These are phyloP conservation scores for Astrothelium macrocarpum DNA, from an alignment of 495 filamentous ascomycete genomes.

Conservation along the genomic window DNA sequence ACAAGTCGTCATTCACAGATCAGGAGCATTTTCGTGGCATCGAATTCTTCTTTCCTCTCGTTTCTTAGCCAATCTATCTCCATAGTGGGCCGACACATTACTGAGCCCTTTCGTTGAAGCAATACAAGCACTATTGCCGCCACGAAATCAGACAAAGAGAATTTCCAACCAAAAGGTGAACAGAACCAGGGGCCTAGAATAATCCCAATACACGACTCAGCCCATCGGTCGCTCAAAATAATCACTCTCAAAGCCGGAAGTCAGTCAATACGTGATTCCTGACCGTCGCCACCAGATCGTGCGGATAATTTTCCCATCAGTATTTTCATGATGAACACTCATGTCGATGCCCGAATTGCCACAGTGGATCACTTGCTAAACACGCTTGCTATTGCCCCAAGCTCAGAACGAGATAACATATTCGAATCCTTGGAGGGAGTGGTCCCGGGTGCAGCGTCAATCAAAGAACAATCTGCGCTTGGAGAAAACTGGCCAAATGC, in stretches of 20 bases:
- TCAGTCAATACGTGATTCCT: neutral
- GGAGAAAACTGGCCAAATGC: neutral
- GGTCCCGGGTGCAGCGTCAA: neutral
- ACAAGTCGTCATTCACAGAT: neutral
- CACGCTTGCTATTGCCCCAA: neutral
- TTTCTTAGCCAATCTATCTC: neutral
- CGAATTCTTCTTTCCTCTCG: neutral
- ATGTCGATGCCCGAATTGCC: neutral
- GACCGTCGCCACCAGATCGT: neutral
- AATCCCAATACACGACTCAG: too few species aligned
- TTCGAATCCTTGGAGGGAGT: neutral
- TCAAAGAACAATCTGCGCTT: neutral
- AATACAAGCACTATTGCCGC: neutral
- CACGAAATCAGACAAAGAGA: neutral
- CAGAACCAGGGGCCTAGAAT: neutral
- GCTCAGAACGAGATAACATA: neutral
- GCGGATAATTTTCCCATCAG: neutral
- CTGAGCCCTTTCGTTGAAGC: neutral
- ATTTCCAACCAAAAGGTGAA: neutral
- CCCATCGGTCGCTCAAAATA: neutral
- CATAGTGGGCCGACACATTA: neutral
- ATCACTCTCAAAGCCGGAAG: neutral
- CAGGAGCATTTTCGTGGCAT: neutral
- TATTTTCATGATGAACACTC: neutral
- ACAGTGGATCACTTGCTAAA: neutral